A percentile compares a stretch with the other conserved stretches of the same genome.
phyloP scores from a whole-genome alignment of 768 basidiomycete genomes.

The Hydnum rufescens region DNA sequence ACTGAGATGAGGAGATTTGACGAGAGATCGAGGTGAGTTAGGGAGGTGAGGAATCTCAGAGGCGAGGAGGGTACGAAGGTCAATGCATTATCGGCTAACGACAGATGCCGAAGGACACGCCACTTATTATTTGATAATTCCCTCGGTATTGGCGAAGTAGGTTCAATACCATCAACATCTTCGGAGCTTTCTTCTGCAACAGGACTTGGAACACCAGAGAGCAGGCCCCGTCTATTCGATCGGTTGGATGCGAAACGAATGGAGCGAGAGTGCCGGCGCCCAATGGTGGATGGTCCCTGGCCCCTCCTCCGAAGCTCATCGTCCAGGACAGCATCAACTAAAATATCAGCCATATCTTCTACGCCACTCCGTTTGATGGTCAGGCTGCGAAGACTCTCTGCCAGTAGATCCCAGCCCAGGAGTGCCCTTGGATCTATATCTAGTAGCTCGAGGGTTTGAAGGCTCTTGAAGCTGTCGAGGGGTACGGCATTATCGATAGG shows the following conservation, averaged over 20 bases:
- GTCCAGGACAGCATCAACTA: slow-evolving; percentile 57
- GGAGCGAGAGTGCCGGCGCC: neutral
- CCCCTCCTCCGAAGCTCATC: slow-evolving; percentile 49
- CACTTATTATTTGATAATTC: slow-evolving; percentile 41
- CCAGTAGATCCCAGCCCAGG: slow-evolving; percentile 65
- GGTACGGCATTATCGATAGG: slow-evolving; percentile 61
- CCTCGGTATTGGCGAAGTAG: neutral
- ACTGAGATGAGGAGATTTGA: slow-evolving; percentile 79
- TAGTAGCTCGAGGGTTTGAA: slow-evolving; percentile 51
- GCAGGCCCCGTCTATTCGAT: slow-evolving; percentile 27
- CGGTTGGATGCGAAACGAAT: slow-evolving; percentile 3
- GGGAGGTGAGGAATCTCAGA: slow-evolving; percentile 43
- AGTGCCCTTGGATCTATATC: slow-evolving; percentile 70
- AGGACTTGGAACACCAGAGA: slow-evolving; percentile 33
- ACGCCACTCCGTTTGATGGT: slow-evolving; percentile 63
- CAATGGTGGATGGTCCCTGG: slow-evolving; percentile 12
- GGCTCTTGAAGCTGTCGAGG: slow-evolving; percentile 66
- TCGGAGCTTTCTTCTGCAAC: slow-evolving; percentile 34
- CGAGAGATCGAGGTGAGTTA: slow-evolving; percentile 75
- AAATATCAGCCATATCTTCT: slow-evolving; percentile 59
- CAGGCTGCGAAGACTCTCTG: slow-evolving; percentile 49
- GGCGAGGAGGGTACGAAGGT: slow-evolving; percentile 58
- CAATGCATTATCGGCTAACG: slow-evolving; percentile 58
- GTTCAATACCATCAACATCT: slow-evolving; percentile 4
- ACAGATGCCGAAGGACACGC: slow-evolving; percentile 57